Conservation (phyloP, 2,329 filamentous ascomycete species). For the Exutisphaerella laricina region DNA sequence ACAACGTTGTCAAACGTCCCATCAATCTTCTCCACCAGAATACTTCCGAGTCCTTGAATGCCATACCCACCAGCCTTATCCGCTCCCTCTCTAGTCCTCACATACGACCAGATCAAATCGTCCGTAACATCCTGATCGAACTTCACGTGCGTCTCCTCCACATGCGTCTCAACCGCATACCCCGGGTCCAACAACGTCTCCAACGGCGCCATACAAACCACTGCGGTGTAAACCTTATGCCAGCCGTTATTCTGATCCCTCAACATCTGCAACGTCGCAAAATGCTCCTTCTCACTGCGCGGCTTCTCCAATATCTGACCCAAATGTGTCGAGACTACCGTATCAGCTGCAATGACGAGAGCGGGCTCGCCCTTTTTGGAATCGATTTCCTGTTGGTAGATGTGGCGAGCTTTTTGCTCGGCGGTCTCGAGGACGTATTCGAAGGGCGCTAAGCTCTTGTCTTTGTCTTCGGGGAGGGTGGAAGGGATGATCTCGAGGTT, state of each 20-base stretch:
- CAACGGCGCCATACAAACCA: constrained; percentile 76
- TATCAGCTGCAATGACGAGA: constrained; percentile 21
- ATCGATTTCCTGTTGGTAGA: constrained; percentile 58
- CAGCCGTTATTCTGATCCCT: constrained; percentile 57
- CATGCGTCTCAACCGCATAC: constrained; percentile 72
- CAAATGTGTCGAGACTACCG: constrained; percentile 66
- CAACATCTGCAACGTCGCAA: constrained; percentile 75
- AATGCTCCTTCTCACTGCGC: constrained; percentile 70
- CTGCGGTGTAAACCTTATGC: constrained; percentile 81
- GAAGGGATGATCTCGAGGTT: constrained; percentile 83
- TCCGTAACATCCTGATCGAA: constrained; percentile 71
- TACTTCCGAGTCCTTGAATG: constrained; percentile 79
- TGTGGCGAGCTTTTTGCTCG: constrained; percentile 71
- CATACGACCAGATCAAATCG: constrained; percentile 74
- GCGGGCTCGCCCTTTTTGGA: constrained; percentile 49
- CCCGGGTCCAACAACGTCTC: constrained; percentile 77
- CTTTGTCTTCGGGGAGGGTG: constrained; percentile 74
- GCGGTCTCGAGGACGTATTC: constrained; percentile 91
- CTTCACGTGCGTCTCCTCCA: constrained; percentile 86
- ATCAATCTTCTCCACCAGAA: constrained; percentile 83
- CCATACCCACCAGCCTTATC: constrained; percentile 98
- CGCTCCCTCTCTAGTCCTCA: constrained; percentile 79
- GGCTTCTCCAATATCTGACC: constrained; percentile 91
- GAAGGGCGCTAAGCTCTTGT: constrained; percentile 72
- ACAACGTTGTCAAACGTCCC: constrained; percentile 92